Base-by-base conservation (phyloP, 129 eudicot genomes). In the Arctium minus region DNA sequence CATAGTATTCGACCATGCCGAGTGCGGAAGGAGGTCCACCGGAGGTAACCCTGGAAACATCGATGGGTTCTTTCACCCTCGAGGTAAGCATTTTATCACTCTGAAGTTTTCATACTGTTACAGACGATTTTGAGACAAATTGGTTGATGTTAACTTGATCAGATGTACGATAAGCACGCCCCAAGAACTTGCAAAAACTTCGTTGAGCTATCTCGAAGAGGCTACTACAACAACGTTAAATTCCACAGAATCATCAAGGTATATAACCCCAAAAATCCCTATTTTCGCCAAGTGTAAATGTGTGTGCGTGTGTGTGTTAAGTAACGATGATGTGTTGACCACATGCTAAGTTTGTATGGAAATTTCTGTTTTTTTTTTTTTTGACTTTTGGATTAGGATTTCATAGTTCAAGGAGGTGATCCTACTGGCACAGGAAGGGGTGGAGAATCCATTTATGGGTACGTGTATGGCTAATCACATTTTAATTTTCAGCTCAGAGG, bases 401-500 rank as follows among this genome's bases (percentile, higher is more conserved):
- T 96, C 81, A 93, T 96, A 9, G 89, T 96, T 86, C 99, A 96
- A 90, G 99, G 99, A 35, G 99, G 99, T 17, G 99, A 96, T 75
- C 99, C 99, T 15, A 96, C 99, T 39, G 99, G 98, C 32, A 96
- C 99, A 48, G 99, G 99, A 79, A 92, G 99, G 46, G 99, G 99
- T 70, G 99, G 99, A 70, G 95, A 93, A 84, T 96, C 99, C 6
- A 96, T 96, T 44, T 96, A 96, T 31, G 99, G 99, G 98, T 91
- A 82, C 50, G 76, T 78, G 53, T 40, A 11, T 31, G 42, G 46
- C 38, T 33, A 4, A 7, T 77, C 11, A 3, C 6, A 11, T 68
- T 1, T 36, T 72, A 27, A 33, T 70, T 35, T 48, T 79, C 50
- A 6, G 4, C 84, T 77, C 5, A 0, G 3, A 29, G 8, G 17